Evolutionary conservation across 495 filamentous ascomycete genomes (phyloP).

Genomic region (Aspergillus sclerotioniger): DNA sequence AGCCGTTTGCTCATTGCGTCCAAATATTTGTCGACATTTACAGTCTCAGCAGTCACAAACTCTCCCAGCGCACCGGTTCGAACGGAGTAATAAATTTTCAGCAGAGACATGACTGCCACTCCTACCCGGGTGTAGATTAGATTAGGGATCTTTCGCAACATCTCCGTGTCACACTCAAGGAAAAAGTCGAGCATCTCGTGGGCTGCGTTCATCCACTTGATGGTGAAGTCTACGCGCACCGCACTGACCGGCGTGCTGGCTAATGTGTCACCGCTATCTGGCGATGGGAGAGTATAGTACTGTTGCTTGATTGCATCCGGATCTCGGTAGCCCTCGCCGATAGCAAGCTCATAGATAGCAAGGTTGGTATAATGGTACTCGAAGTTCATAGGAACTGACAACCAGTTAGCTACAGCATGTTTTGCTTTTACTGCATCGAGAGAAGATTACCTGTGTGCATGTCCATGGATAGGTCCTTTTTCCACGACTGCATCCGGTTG

Average conservation of each 20-base stretch:
- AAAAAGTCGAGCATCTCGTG: conserved; percentile 49
- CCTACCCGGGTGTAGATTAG: conserved; percentile 45
- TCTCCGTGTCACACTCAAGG: conserved; percentile 36
- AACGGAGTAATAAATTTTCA: conserved; percentile 51
- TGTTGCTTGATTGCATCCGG: conserved; percentile 41
- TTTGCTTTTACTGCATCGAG: not conserved
- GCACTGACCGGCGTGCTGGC: conserved; percentile 33
- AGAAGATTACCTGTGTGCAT: conserved; percentile 37
- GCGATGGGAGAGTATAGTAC: conserved; percentile 39
- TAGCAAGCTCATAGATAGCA: conserved; percentile 49
- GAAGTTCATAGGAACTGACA: conserved; percentile 39
- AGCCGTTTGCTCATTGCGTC: conserved; percentile 37
- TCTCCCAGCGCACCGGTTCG: conserved; percentile 43
- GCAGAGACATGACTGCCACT: conserved; percentile 43
- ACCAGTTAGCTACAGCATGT: not conserved
- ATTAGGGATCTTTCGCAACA: conserved; percentile 45
- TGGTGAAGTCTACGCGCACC: conserved; percentile 46
- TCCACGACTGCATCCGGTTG: conserved; percentile 45
- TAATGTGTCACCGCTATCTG: conserved; percentile 29
- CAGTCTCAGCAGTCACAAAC: conserved; percentile 37
- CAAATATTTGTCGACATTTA: conserved; percentile 49
- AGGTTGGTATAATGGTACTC: conserved; percentile 48
- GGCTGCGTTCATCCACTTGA: conserved; percentile 49
- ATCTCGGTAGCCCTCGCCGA: conserved; percentile 51
- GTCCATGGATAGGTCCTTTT: conserved; percentile 34